Base-by-base conservation (phyloP, 257 asterid genomes). In the Penstemon eatonii region DNA sequence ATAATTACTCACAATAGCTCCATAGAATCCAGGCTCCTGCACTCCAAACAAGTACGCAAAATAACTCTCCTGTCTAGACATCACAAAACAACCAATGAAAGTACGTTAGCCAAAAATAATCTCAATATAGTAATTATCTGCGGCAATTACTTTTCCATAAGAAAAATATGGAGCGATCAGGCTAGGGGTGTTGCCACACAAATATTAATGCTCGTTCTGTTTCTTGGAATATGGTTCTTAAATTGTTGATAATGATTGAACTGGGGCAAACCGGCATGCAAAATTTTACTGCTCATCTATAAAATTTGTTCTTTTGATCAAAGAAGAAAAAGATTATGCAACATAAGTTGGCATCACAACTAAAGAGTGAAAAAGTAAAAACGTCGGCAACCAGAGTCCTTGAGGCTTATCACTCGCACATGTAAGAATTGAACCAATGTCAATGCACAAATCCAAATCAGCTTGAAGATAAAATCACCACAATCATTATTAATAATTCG, bases 21-120 rank as follows among this genome's bases (percentile, higher is more conserved):
- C 97, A 79, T 85, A 93, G 78, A 89, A 93, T 44, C 91, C 99
- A 60, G 97, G 99, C 79, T 90, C 99, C 75, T 71, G 82, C 76
- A 93, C 99, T 78, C 99, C 99, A 81, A 89, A 93, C 84, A 90
- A 82, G 91, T 93, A 93, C 12, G 96, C 92, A 57, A 93, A 93
- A 73, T 93, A 93, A 81, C 99, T 93, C 81, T 93, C 99, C 96
- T 93, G 95, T 68, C 99, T 93, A 69, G 46, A 70, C 46, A 75
- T 71, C 65, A 74, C 52, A 61, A 57, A 74, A 67, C 51, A 19
- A 62, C 63, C 51, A 62, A 58, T 69, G 49, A 68, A 73, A 58
- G 66, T 49, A 68, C 56, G 50, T 75, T 61, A 72, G 70, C 49
- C 63, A 63, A 10, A 59, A 71, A 62, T 33, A 25, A 25, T 15